phyloP scores from a whole-genome alignment of 169 alveolate genomes.

The Cryptosporidium sp. region DNA sequence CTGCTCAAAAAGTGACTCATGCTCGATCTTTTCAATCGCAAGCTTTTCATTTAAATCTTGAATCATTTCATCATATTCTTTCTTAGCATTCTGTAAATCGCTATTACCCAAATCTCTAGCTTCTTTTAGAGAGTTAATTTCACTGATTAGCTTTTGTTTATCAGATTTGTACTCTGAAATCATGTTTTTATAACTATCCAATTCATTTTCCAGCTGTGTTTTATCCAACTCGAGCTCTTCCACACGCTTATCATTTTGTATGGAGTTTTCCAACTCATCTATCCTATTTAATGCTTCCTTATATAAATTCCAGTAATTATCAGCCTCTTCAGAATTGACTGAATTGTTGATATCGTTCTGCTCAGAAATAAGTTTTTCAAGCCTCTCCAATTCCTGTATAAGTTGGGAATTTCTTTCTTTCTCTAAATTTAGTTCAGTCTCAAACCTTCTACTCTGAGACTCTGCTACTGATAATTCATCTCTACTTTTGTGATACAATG shows the following conservation, averaged over 20 bases:
- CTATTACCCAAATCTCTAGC: neutral
- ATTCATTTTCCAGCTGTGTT: constrained; percentile 16
- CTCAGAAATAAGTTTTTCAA: constrained; percentile 34
- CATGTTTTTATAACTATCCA: constrained; percentile 26
- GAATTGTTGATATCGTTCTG: constrained; percentile 24
- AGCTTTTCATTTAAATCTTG: constrained; percentile 55
- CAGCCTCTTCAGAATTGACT: constrained; percentile 7
- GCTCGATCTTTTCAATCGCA: constrained; percentile 35
- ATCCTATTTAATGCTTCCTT: constrained; percentile 62
- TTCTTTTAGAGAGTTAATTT: constrained; percentile 12
- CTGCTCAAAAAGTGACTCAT: constrained; percentile 37
- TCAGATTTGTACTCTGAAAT: constrained; percentile 25
- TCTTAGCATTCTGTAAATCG: neutral
- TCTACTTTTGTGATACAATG: constrained; percentile 55
- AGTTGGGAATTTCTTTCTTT: constrained; percentile 53
- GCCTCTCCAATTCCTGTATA: constrained; percentile 33
- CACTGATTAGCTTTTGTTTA: constrained; percentile 24
- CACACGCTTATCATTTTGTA: constrained; percentile 1
- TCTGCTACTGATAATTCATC: constrained; percentile 52
- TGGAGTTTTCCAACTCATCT: constrained; percentile 35
- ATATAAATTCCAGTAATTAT: constrained; percentile 54
- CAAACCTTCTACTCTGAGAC: constrained; percentile 40
- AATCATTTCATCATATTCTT: constrained; percentile 28
- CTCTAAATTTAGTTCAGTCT: constrained; percentile 55
- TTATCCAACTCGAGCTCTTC: constrained; percentile 27